phyloP scores from a whole-genome alignment of 1,139 yeast species.

The Blastobotrys elegans region DNA sequence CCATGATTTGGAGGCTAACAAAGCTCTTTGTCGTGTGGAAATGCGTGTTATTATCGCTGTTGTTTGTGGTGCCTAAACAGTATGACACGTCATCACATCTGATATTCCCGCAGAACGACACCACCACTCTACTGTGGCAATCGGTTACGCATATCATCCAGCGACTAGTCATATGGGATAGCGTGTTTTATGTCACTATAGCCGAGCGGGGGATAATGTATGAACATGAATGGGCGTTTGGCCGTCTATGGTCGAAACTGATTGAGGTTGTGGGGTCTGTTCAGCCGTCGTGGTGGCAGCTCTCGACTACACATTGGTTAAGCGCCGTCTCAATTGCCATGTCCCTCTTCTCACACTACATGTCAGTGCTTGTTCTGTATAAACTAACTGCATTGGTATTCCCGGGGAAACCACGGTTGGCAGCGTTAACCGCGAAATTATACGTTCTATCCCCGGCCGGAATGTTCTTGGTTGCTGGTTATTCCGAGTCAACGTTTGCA shows the following conservation, averaged over 20 bases:
- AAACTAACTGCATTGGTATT: conserved; percentile 37
- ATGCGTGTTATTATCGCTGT: conserved; percentile 36
- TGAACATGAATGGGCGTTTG: conserved; percentile 91
- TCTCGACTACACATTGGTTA: conserved; percentile 36
- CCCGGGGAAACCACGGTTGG: conserved; percentile 19
- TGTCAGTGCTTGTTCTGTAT: conserved; percentile 49
- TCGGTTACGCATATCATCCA: conserved; percentile 14
- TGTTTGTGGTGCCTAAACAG: conserved; percentile 41
- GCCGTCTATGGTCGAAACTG: conserved; percentile 67
- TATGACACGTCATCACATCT: conserved; percentile 48
- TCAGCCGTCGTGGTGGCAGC: conserved; percentile 14
- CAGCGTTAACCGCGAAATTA: conserved; percentile 42
- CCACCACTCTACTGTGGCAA: conserved; percentile 16
- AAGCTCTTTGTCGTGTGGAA: conserved; percentile 26
- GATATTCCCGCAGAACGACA: conserved; percentile 22
- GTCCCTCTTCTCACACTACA: conserved; percentile 51
- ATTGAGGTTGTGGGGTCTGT: conserved; percentile 28
- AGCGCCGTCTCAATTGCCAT: conserved; percentile 43
- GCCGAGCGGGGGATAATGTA: conserved; percentile 47
- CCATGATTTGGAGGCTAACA: conserved; percentile 8
- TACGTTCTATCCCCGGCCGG: conserved; percentile 74
- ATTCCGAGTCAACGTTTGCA: conserved; percentile 73
- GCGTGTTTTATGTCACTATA: conserved; percentile 65
- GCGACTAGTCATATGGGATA: conserved; percentile 71
- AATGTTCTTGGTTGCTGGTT: conserved; percentile 66